These are phyloP conservation scores for Cymbopogon flexuosus DNA, from an alignment of 202 grass and related monocot genomes.

Conservation along the genomic window DNA sequence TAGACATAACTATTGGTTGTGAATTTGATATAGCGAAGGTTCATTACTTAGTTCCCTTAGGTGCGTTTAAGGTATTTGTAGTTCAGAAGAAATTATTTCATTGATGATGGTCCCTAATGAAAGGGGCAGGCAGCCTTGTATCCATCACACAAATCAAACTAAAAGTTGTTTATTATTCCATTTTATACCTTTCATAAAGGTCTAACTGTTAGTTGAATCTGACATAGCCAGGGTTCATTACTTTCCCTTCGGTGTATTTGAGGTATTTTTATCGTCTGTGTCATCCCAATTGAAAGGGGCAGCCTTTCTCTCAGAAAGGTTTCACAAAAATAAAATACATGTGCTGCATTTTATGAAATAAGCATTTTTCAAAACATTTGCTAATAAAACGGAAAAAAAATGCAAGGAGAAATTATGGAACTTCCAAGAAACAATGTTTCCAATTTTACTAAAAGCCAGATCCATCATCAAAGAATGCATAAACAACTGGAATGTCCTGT, in stretches of 20 bases:
- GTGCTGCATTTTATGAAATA: neutral
- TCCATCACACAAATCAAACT: neutral
- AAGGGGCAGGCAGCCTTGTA: no score
- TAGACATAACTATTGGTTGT: neutral
- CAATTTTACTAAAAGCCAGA: neutral
- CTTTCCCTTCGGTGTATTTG: neutral
- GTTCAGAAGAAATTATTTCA: no score
- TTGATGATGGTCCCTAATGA: no score
- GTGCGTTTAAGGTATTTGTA: no score
- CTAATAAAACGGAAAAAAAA: neutral
- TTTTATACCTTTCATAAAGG: neutral
- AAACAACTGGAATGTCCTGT: neutral
- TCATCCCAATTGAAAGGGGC: neutral
- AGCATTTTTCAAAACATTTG: neutral
- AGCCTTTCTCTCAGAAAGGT: neutral
- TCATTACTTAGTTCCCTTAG: neutral
- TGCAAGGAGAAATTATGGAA: neutral
- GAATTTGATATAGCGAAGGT: neutral
- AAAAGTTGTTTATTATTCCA: conserved; percentile 2
- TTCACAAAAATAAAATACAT: neutral
- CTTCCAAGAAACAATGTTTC: neutral
- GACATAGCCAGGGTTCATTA: neutral
- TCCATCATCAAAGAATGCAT: neutral
- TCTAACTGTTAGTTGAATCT: neutral
- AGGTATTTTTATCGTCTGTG: neutral